Evolutionary conservation across 768 basidiomycete species (phyloP).

Genomic region (Suillus paluster): DNA sequence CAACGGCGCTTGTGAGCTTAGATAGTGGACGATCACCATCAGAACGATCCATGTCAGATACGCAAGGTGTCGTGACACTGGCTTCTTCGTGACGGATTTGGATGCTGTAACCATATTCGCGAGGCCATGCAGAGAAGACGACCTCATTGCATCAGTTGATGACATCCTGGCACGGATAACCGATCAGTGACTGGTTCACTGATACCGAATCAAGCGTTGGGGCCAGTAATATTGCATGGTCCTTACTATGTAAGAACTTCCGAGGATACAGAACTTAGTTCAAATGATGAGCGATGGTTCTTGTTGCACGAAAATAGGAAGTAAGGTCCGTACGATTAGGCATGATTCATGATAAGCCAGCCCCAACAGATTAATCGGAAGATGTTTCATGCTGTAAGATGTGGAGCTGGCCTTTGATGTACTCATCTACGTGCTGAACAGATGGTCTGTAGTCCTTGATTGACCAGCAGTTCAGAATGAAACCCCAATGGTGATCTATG

Average conservation of each 20-base stretch:
- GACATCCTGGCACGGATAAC: background rate
- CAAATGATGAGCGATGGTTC: background rate
- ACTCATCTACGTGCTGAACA: constrained; percentile 27
- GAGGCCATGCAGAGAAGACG: background rate
- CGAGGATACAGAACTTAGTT: background rate
- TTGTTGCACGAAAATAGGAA: background rate
- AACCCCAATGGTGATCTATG: constrained; percentile 10
- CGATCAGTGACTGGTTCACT: background rate
- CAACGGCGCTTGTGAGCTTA: background rate
- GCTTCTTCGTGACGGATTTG: background rate
- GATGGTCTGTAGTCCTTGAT: constrained; percentile 17
- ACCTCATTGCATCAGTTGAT: constrained; percentile 1
- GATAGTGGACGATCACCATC: background rate
- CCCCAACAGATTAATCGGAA: too few species aligned
- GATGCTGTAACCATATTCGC: background rate
- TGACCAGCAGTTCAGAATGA: constrained; percentile 18
- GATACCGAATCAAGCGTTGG: background rate
- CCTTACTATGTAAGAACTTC: background rate
- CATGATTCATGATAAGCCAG: background rate
- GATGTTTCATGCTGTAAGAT: background rate
- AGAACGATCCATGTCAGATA: background rate
- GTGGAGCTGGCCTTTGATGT: constrained; percentile 22
- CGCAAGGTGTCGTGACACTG: background rate
- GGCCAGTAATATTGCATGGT: background rate
- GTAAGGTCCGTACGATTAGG: background rate